These are phyloP conservation scores for Harrya chromipes DNA, from an alignment of 768 basidiomycete genomes.

Conservation along the genomic window DNA sequence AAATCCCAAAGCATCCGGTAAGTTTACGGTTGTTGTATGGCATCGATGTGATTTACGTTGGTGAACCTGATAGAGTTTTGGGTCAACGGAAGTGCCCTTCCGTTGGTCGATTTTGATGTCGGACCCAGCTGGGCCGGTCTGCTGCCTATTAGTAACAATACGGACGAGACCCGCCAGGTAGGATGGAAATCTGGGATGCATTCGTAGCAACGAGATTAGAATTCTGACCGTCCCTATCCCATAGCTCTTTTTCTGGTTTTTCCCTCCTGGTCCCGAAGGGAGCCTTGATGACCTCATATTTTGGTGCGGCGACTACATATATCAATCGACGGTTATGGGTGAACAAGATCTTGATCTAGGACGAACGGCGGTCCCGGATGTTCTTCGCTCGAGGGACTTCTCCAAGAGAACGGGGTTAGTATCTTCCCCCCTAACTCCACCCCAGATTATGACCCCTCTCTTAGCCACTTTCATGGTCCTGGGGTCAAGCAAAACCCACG, in stretches of 20 bases:
- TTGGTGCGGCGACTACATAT: conserved; percentile 42
- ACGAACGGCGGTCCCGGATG: conserved; percentile 82
- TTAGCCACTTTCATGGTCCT: conserved; percentile 66
- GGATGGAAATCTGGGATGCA: neutral
- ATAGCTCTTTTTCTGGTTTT: conserved; percentile 83
- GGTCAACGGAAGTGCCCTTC: conserved; percentile 63
- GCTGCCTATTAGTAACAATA: conserved; percentile 59
- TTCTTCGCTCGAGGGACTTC: conserved; percentile 65
- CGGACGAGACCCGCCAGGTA: conserved; percentile 68
- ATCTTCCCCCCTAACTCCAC: conserved; percentile 13
- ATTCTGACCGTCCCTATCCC: neutral
- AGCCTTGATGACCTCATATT: conserved; percentile 72
- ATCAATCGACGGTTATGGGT: neutral
- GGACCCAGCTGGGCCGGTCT: conserved; percentile 77
- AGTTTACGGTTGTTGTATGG: neutral
- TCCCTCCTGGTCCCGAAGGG: conserved; percentile 72
- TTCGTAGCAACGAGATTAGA: neutral
- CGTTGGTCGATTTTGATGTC: conserved; percentile 67
- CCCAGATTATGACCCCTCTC: conserved; percentile 1
- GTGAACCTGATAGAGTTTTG: conserved; percentile 50
- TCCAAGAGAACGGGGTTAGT: conserved; percentile 74
- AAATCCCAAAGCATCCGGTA: conserved; percentile 63
- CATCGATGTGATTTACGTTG: neutral
- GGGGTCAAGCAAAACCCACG: conserved; percentile 61
- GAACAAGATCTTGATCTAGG: conserved; percentile 36